Evolutionary conservation across 2,329 filamentous ascomycete genomes (phyloP).

Genomic region (Graphiopsis chlorocephala): DNA sequence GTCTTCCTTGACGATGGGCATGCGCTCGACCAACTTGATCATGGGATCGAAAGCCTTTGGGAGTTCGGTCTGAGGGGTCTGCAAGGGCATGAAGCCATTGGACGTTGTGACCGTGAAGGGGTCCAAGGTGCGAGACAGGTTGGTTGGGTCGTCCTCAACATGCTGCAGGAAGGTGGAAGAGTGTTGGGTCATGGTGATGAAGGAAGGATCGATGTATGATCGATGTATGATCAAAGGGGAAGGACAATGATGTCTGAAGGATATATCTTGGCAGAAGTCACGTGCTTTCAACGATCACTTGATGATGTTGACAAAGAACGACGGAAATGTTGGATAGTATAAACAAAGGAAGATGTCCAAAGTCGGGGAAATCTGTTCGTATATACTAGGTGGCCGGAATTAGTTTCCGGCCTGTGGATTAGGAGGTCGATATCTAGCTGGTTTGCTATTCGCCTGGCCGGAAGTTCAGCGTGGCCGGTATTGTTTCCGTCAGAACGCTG

Average conservation of each 20-base stretch:
- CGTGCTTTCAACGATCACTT: slow-evolving; percentile 8
- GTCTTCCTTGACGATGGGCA: slow-evolving; percentile 73
- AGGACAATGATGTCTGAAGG: neutral
- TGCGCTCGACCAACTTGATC: slow-evolving; percentile 68
- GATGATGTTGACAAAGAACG: neutral
- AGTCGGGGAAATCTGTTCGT: slow-evolving; percentile 9
- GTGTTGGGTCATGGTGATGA: neutral
- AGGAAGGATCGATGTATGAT: neutral
- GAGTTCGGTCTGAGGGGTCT: slow-evolving; percentile 51
- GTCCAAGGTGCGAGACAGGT: slow-evolving; percentile 28
- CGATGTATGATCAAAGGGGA: neutral
- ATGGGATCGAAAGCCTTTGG: slow-evolving; percentile 72
- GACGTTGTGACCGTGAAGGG: slow-evolving; percentile 74
- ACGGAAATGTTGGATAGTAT: neutral
- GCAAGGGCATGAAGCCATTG: slow-evolving; percentile 70
- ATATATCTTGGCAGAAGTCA: slow-evolving; percentile 5
- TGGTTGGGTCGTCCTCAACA: slow-evolving; percentile 29
- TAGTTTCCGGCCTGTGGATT: neutral
- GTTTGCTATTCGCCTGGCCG: slow-evolving; percentile 15
- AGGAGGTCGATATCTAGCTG: neutral
- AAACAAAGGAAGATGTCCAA: slow-evolving; percentile 7
- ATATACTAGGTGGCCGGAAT: slow-evolving; percentile 12
- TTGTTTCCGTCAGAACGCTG: neutral
- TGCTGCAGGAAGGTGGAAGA: slow-evolving; percentile 22
- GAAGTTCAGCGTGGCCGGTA: neutral